Conservation (phyloP, 2,329 filamentous ascomycete genomes). For the Penicillium olsonii region DNA sequence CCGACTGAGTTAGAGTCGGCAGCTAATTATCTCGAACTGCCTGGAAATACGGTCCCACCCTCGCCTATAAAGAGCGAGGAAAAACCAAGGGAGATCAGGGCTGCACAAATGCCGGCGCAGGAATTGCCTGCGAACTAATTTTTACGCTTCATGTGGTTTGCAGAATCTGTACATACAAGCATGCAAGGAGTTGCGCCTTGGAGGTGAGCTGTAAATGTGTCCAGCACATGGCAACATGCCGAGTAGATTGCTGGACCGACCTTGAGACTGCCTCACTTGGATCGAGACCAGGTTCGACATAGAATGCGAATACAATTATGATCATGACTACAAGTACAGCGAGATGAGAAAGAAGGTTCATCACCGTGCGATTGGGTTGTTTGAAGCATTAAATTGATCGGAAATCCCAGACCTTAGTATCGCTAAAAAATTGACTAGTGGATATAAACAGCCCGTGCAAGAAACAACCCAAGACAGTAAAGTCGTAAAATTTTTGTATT, state of each 20-base stretch:
- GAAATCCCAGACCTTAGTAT: conserved; percentile 37
- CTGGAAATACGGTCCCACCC: not conserved
- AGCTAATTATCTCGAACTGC: not conserved
- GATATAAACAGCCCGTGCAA: conserved; percentile 34
- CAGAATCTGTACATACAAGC: no score
- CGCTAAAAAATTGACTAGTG: conserved; percentile 31
- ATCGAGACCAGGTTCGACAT: no score
- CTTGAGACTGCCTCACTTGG: not conserved
- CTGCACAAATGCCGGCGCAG: not conserved
- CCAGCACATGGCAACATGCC: no score
- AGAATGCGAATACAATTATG: no score
- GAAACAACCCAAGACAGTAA: conserved; percentile 36
- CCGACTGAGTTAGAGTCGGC: not conserved
- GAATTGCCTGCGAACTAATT: no score
- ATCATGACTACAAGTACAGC: not conserved
- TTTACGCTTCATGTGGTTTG: no score
- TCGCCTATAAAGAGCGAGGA: not conserved
- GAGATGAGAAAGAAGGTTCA: not conserved
- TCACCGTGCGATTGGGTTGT: conserved; percentile 31
- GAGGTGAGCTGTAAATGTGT: no score
- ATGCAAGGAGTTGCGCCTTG: no score
- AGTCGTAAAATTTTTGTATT: conserved; percentile 22
- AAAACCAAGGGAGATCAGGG: not conserved
- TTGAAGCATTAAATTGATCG: conserved; percentile 38
- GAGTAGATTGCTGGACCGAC: no score